Percentiles rank a stretch among this genome's conserved stretches.
Evolutionary conservation across 768 basidiomycete genomes (phyloP).

Genomic region (Lactifluus volemus): DNA sequence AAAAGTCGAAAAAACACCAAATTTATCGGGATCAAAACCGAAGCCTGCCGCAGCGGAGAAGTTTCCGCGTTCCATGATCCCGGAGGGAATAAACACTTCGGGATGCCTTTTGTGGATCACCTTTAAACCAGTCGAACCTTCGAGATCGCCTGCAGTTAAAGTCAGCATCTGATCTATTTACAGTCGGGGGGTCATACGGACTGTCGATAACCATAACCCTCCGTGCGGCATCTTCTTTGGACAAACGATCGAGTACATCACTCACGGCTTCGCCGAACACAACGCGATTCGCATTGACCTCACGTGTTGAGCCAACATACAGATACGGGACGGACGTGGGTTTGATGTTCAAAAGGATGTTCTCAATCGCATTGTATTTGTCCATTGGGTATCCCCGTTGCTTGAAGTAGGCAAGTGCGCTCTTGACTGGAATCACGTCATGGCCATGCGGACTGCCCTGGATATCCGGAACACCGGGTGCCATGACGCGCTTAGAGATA

Average conservation of each 20-base stretch:
- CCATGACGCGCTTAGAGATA: conserved; percentile 49
- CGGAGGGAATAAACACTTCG: conserved; percentile 78
- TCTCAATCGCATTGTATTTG: conserved; percentile 29
- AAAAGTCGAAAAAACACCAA: conserved; percentile 86
- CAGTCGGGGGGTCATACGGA: conserved; percentile 27
- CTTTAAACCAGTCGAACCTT: conserved; percentile 86
- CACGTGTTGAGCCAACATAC: conserved; percentile 64
- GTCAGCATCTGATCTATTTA: conserved; percentile 6
- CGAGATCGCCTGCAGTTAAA: conserved; percentile 54
- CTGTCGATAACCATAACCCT: conserved; percentile 88
- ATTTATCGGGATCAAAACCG: conserved; percentile 74
- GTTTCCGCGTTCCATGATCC: conserved; percentile 82
- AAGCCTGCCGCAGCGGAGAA: conserved; percentile 82
- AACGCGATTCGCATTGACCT: conserved; percentile 72
- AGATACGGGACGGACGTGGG: conserved; percentile 45
- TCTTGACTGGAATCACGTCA: conserved; percentile 77
- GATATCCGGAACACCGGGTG: conserved; percentile 48
- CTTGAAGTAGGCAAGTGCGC: conserved; percentile 67
- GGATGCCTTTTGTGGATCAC: conserved; percentile 86
- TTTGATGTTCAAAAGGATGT: conserved; percentile 58
- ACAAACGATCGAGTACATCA: conserved; percentile 60
- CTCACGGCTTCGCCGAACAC: conserved; percentile 83
- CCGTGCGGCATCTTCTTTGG: conserved; percentile 65
- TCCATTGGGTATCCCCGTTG: conserved; percentile 46
- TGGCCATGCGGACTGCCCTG: conserved; percentile 76